Evolutionary conservation across 1,139 yeast genomes (phyloP), one percentile per base, ranked within the genome.

Genomic region (Geotrichum reessii): DNA sequence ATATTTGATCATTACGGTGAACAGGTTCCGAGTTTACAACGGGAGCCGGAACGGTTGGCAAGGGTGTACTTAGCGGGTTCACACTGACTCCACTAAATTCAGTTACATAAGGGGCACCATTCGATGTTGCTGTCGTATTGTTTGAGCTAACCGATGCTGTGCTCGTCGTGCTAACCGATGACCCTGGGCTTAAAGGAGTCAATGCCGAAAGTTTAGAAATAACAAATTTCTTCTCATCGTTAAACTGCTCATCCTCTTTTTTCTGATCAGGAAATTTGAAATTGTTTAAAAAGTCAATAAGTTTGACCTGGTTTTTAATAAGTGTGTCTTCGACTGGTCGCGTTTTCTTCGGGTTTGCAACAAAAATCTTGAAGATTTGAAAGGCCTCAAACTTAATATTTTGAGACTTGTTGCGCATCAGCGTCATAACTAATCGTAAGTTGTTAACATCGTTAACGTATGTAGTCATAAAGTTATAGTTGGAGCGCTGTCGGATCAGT

Each of bases 301-400:
- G 80, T 68, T 88, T 88, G 55, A 81, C 85, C 68, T 90, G 84
- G 71, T 93, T 93, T 68, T 91, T 91, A 50, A 85, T 82, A 64
- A 93, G 76, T 24, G 93, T 87, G 71, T 92, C 97, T 61, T 81
- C 76, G 2, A 93, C 84, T 11, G 86, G 83, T 69, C 85, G 90
- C 1, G 91, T 80, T 71, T 92, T 92, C 65, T 87, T 85, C 6
- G 99, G 99, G 71, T 93, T 93, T 7, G 97, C 99, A 42, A 91
- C 92, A 73, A 93, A 90, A 46, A 76, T 88, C 73, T 93, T 93
- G 75, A 93, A 93, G 46, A 93, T 86, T 66, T 93, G 93, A 70
- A 93, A 93, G 2, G 96, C 93, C 72, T 93, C 99, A 59, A 84
- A 75, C 70, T 91, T 97, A 61, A 93, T 78, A 71, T 91, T 92